Evolutionary conservation across 202 grass and related monocot genomes (phyloP).

Genomic region (Zoysia matrella): DNA sequence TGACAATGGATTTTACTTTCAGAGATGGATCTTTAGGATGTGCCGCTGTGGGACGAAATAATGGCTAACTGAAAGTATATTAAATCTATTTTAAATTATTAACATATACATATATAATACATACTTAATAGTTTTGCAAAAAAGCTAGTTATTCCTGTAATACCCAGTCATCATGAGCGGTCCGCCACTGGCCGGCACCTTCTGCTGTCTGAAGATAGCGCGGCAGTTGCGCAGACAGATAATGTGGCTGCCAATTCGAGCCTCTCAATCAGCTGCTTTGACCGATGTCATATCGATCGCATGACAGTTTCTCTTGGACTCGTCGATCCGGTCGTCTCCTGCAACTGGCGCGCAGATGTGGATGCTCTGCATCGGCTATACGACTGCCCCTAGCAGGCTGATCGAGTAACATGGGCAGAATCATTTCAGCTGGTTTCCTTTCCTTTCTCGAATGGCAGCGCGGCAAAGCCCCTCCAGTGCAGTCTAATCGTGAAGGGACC

Average conservation of each 20-base stretch:
- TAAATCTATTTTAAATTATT: no score
- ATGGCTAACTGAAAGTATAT: no score
- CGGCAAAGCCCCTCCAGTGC: not conserved
- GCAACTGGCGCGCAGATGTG: slow-evolving; percentile 5
- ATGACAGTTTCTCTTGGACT: slow-evolving; percentile 31
- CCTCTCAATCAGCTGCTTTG: slow-evolving; percentile 14
- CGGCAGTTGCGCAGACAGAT: not conserved
- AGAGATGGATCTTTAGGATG: no score
- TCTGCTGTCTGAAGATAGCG: slow-evolving; percentile 10
- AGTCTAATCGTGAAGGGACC: not conserved
- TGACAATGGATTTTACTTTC: no score
- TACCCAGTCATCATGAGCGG: no score
- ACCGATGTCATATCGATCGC: not conserved
- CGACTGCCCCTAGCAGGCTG: not conserved
- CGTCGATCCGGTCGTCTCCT: not conserved
- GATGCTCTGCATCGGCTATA: not conserved
- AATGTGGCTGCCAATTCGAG: not conserved
- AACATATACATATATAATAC: no score
- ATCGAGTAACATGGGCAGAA: slow-evolving; percentile 36
- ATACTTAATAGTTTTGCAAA: no score
- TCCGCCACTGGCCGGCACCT: not conserved
- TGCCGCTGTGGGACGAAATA: no score
- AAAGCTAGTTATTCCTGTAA: no score
- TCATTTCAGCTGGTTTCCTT: not conserved
- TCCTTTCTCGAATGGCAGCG: not conserved